Conservation (phyloP, 2,329 filamentous ascomycete genomes). For the Ophiostoma sp. region DNA sequence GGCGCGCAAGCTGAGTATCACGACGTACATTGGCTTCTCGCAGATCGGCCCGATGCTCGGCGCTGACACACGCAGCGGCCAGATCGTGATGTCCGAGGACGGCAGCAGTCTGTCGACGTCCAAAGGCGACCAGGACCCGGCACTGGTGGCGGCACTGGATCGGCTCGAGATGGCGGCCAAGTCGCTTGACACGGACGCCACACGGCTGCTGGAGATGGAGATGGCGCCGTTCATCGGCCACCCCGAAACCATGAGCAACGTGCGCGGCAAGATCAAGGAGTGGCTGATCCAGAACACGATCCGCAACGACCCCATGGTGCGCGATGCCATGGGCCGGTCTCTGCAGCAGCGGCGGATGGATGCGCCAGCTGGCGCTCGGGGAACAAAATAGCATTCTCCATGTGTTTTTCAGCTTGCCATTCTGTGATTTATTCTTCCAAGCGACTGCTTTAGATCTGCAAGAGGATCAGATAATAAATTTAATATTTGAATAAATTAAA, state of each 20-base stretch:
- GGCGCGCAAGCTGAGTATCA: slow-evolving; percentile 68
- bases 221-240: slow-evolving; percentile 77
- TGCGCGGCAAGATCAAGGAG: slow-evolving; percentile 70
- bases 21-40: slow-evolving; percentile 74
- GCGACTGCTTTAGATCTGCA: too few relatives aligned
- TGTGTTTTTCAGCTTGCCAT: neutral
- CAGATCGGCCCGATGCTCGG: slow-evolving; percentile 68
- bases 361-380: slow-evolving; percentile 56
- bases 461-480: too few relatives aligned
- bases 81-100: slow-evolving; percentile 31
- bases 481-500: too few relatives aligned
- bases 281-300: slow-evolving; percentile 86
- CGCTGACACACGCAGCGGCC: slow-evolving; percentile 33
- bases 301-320: slow-evolving; percentile 71
- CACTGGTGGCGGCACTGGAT: slow-evolving; percentile 56
- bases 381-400: slow-evolving; percentile 37
- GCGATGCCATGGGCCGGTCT: slow-evolving; percentile 66
- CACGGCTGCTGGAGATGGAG: slow-evolving; percentile 67
- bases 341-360: slow-evolving; percentile 58
- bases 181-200: slow-evolving; percentile 62
- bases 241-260: slow-evolving; percentile 52
- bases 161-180: slow-evolving; percentile 57
- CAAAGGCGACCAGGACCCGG: slow-evolving; percentile 39
- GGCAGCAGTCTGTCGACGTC: slow-evolving; percentile 29
- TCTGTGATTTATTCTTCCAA: too few relatives aligned